phyloP scores from a whole-genome alignment of 257 asterid species.

The Nicotiana noctiflora region DNA sequence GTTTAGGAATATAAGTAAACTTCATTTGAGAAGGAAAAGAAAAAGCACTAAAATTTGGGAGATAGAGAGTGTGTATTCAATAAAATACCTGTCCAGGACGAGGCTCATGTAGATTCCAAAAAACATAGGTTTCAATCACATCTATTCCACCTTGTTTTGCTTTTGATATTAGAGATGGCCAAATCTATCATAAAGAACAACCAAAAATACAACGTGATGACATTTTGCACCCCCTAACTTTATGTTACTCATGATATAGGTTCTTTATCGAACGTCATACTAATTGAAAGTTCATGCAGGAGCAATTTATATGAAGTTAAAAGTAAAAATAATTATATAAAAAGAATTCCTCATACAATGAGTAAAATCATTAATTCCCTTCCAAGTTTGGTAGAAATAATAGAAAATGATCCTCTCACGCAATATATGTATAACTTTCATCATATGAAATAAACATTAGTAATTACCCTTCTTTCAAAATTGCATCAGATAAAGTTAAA shows the following conservation, averaged over 20 bases:
- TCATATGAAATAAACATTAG: neutral
- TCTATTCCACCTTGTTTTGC: too few relatives aligned
- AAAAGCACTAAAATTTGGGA: too few relatives aligned
- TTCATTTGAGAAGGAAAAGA: too few relatives aligned
- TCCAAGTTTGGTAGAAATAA: too few relatives aligned
- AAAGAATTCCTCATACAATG: too few relatives aligned
- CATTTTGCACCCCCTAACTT: neutral
- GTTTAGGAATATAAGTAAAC: too few relatives aligned
- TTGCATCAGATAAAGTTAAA: neutral
- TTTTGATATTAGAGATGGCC: slow-evolving; percentile 66
- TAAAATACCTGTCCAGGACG: slow-evolving; percentile 48
- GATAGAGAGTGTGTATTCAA: too few relatives aligned
- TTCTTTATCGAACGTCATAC: neutral
- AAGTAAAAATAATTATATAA: neutral
- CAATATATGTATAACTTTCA: neutral
- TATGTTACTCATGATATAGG: neutral
- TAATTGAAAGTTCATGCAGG: neutral
- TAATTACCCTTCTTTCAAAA: neutral
- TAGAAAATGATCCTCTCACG: neutral
- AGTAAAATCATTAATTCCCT: too few relatives aligned
- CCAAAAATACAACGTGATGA: neutral
- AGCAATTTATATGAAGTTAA: neutral
- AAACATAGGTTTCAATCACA: too few relatives aligned
- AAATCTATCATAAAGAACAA: slow-evolving; percentile 43
- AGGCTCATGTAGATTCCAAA: slow-evolving; percentile 87